Base-by-base conservation (phyloP, 352 stramenopile species). In the Phytopythium mirpurense region DNA sequence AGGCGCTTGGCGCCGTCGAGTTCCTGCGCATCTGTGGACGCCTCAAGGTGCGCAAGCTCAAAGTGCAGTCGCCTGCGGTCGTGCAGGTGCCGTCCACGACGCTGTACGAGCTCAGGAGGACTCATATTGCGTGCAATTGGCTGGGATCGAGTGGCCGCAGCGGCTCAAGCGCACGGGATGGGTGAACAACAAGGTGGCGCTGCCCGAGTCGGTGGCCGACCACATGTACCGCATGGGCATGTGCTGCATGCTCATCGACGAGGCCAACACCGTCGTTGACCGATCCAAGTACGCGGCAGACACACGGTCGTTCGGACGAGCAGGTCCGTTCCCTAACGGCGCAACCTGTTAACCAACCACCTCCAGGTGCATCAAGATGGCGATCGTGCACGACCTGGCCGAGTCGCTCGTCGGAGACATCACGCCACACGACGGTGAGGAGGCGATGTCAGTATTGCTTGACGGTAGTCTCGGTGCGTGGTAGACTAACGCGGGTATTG, bases 201-300 rank as follows among this genome's bases (percentile, higher is more conserved):
- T 88, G 23, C 86, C 90, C 12, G 92, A 98, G 68, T 96, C 86
- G 8, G 89, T 98, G 21, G 88, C 92, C 24, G 92, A 98, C 64
- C 92, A 98, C 72, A 97, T 95, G 70, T 97, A 96, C 62, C 85
- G 92, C 57, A 95, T 98, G 76, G 67, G 84, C 9, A 95, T 96
- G 82, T 93, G 86, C 65, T 93, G 81, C 49, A 88, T 96, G 80
- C 67, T 96, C 34, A 68, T 96, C 36, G 81, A 96, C 23, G 81
- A 89, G 27, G 69, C 65, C 32, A 84, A 90, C 48, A 60, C 71
- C 31, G 63, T 72, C 8, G 69, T 93, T 16, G 80, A 78, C 54
- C 74, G 74, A 29, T 89, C 72, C 59, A 87, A 83, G 78, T 45
- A 29, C 40, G 40, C 14, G 15, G 16, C 35, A 3, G 32, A 36